Base-by-base conservation (phyloP, 2,329 filamentous ascomycete genomes). In the Pseudopithomyces maydicus region DNA sequence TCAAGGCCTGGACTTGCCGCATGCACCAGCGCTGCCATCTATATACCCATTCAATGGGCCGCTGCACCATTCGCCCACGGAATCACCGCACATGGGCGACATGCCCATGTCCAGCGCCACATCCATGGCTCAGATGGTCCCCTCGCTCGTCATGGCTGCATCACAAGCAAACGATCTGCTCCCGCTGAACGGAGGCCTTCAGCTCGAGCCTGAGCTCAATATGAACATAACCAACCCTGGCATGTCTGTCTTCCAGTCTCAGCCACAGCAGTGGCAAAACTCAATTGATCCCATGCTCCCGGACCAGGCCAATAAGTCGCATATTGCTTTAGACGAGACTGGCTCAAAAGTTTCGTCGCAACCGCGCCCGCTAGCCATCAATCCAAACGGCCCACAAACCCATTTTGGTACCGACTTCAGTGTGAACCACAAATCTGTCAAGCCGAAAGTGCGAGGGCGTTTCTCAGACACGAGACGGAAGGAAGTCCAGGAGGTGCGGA, bases 401-500 rank as follows among this genome's bases (percentile, higher is more conserved):
- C 74, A 76, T 54, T 76, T 77, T 61, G 76, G 70, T 5, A 74
- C 74, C 26, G 69, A 75, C 52, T 75, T 77, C 52, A 76, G 72
- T 56, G 70, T 77, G 56, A 73, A 76, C 35, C 72, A 74, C 52
- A 76, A 77, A 63, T 68, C 74, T 26, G 38, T 68, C 8, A 74
- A 68, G 65, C 80, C 61, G 73, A 84, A 85, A 61, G 80, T 82
- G 6, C 79, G 85, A 42, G 82, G 82, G 3, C 78, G 81, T n/a
- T 87, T 88, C 64, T 79, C 81, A 29, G 82, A 84, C 42, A 77
- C 79, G 20, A 76, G 85, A 56, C 80, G 85, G 33, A 82, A 84
- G 59, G 83, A 87, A 65, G 85, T 87, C 1, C 82, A 85, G 59
- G 80, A 84, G 58, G 82, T 86, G 33, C 79, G 85, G 22, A 86